phyloP scores from a whole-genome alignment of 169 alveolate species.

The Plasmodium inui region DNA sequence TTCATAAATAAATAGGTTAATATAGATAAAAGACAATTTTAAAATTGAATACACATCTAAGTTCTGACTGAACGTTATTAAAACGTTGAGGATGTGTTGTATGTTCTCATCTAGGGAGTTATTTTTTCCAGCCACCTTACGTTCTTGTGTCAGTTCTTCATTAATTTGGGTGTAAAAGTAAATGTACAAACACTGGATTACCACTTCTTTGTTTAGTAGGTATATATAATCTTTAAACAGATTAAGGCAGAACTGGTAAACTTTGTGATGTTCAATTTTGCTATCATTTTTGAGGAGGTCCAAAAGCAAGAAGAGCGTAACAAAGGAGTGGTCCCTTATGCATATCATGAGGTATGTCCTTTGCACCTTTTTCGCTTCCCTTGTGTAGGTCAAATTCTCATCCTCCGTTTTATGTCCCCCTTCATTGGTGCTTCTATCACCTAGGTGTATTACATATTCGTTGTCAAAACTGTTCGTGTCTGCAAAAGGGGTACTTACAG shows the following conservation, averaged over 20 bases:
- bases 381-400: neutral
- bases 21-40: constrained; percentile 71
- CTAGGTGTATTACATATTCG: constrained; percentile 38
- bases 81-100: constrained; percentile 19
- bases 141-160: constrained; percentile 10
- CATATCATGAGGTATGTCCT: neutral
- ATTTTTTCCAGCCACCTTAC: neutral
- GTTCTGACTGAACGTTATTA: constrained; percentile 62
- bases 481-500: neutral
- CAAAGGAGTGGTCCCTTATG: constrained; percentile 40
- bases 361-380: neutral
- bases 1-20: constrained; percentile 18
- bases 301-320: constrained; percentile 30
- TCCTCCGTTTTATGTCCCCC: neutral
- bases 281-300: constrained; percentile 24
- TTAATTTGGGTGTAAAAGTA: constrained; percentile 43
- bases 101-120: constrained; percentile 10
- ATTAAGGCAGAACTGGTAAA: constrained; percentile 10
- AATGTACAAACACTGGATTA: constrained; percentile 48
- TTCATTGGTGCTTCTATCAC: neutral
- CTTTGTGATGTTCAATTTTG: neutral
- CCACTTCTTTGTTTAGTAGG: constrained; percentile 55
- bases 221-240: constrained; percentile 54
- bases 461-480: neutral
- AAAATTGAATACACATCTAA: constrained; percentile 57